phyloP scores from a whole-genome alignment of 495 filamentous ascomycete species.

The Tuber microsphaerosporum region DNA sequence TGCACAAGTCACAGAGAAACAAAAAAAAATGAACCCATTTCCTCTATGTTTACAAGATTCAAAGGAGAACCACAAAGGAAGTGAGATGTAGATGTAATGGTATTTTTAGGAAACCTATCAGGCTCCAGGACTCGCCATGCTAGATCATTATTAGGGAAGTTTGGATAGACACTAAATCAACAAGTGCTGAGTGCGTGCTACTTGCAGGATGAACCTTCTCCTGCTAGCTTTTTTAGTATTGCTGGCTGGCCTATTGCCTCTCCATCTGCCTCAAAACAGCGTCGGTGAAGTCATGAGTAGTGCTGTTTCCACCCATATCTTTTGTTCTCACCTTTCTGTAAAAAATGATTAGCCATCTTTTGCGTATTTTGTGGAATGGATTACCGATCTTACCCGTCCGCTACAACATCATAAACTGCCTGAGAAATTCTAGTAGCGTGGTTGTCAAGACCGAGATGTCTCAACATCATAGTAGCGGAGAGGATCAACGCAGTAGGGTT shows the following conservation, averaged over 20 bases:
- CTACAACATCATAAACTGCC: conserved; percentile 93
- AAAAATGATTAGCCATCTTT: conserved; percentile 38
- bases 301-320: conserved; percentile 86
- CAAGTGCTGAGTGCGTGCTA: background rate
- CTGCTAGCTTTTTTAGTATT: background rate
- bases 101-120: conserved; percentile 16
- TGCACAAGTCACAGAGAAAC: background rate
- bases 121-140: background rate
- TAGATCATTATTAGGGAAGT: background rate
- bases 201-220: background rate
- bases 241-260: conserved; percentile 19
- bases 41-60: background rate
- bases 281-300: conserved; percentile 89
- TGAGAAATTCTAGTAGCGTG: conserved; percentile 97
- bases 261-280: conserved; percentile 95
- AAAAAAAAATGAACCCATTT: background rate
- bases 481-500: conserved; percentile 95
- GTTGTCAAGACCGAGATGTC: conserved; percentile 91
- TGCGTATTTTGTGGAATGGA: background rate
- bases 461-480: conserved; percentile 89
- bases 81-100: conserved; percentile 22
- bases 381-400: conserved; percentile 65
- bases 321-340: conserved; percentile 71
- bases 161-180: background rate
- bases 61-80: conserved; percentile 14